Evolutionary conservation across 208 protist species (phyloP).

Genomic region (Acanthamoeba lenticulata): DNA sequence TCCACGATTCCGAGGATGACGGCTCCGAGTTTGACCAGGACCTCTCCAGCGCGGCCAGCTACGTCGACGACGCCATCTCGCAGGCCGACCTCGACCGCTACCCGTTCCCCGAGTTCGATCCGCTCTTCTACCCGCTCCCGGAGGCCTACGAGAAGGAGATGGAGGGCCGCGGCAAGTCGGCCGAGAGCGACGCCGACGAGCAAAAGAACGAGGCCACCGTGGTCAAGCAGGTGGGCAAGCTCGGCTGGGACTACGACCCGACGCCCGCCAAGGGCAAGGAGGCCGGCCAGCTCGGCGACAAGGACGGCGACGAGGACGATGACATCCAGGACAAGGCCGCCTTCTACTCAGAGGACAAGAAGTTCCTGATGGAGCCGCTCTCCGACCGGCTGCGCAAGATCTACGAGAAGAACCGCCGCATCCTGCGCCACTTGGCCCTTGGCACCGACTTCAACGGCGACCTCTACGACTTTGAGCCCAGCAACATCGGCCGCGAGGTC

Average conservation of each 20-base stretch:
- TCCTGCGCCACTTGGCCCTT: conserved; percentile 18
- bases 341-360: background rate
- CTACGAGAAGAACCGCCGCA: conserved; percentile 58
- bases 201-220: background rate
- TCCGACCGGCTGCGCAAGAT: conserved; percentile 21
- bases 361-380: conserved; percentile 8
- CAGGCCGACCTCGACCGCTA: conserved; percentile 22
- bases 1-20: background rate
- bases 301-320: background rate
- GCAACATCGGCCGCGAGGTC: background rate
- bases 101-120: conserved; percentile 28
- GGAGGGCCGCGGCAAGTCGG: background rate
- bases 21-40: background rate
- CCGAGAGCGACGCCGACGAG: background rate
- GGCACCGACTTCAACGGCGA: conserved; percentile 29
- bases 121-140: conserved; percentile 21
- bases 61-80: background rate
- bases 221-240: background rate
- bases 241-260: conserved; percentile 4
- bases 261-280: background rate
- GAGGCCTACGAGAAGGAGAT: conserved; percentile 6
- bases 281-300: background rate
- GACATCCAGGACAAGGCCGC: background rate
- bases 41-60: background rate
- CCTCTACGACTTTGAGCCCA: conserved; percentile 48